Conservation (phyloP, 2,329 filamentous ascomycete species). For the Conoideocrella luteorostrata region DNA sequence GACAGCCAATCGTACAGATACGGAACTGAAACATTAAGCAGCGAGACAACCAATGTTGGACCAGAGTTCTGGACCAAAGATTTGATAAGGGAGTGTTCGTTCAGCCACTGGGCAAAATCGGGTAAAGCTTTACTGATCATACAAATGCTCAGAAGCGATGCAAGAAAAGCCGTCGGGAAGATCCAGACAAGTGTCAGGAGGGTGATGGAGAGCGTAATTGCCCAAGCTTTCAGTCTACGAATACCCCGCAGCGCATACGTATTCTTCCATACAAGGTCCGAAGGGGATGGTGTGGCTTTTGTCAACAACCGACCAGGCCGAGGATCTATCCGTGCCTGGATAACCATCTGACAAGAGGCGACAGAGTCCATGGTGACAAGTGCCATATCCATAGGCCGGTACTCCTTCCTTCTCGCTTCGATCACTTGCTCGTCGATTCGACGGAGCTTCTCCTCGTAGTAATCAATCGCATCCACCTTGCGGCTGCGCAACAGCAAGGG, state of each 20-base stretch:
- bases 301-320: slow-evolving; percentile 80
- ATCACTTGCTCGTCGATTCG: slow-evolving; percentile 69
- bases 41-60: slow-evolving; percentile 76
- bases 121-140: slow-evolving; percentile 71
- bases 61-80: slow-evolving; percentile 82
- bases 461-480: slow-evolving; percentile 84
- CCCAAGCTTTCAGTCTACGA: slow-evolving; percentile 74
- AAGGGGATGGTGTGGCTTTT: slow-evolving; percentile 78
- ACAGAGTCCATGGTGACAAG: slow-evolving; percentile 98
- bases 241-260: slow-evolving; percentile 73
- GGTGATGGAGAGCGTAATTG: slow-evolving; percentile 74
- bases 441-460: slow-evolving; percentile 82
- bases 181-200: slow-evolving; percentile 86
- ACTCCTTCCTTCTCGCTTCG: slow-evolving; percentile 66
- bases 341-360: slow-evolving; percentile 87
- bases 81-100: slow-evolving; percentile 61
- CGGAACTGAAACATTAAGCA: slow-evolving; percentile 84
- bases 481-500: slow-evolving; percentile 64
- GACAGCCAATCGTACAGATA: slow-evolving; percentile 93
- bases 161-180: slow-evolving; percentile 70
- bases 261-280: slow-evolving; percentile 92
- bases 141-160: slow-evolving; percentile 72
- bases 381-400: slow-evolving; percentile 72
- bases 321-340: slow-evolving; percentile 89
- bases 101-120: slow-evolving; percentile 58